Evolutionary conservation across 164 flowering plant genomes (phyloP).

Genomic region (Malania oleifera): DNA sequence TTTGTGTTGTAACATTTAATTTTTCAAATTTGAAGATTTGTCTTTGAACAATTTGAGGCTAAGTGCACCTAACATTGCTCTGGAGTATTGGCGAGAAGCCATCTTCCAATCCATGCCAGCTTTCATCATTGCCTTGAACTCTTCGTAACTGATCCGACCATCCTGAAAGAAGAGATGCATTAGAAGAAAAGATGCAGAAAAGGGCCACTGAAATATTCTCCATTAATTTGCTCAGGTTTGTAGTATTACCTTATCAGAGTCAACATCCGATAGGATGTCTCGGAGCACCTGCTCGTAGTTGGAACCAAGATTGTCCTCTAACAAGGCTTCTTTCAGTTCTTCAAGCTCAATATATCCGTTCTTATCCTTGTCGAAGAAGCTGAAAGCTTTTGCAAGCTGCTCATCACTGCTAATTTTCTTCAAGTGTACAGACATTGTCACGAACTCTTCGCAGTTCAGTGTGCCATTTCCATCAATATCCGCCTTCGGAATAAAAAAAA

Average conservation of each 20-base stretch:
- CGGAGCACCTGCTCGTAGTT: conserved; percentile 42
- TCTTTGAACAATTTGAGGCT: conserved; percentile 61
- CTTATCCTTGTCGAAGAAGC: conserved; percentile 60
- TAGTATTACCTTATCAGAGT: conserved; percentile 53
- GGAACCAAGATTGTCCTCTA: conserved; percentile 40
- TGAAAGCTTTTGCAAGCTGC: conserved; percentile 52
- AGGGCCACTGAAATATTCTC: too few relatives aligned
- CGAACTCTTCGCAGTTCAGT: conserved; percentile 65
- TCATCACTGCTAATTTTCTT: conserved; percentile 52
- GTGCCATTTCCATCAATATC: conserved; percentile 68
- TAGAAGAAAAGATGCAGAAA: too few relatives aligned
- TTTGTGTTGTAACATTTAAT: not conserved
- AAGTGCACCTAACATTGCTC: conserved; percentile 64
- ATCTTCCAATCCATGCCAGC: conserved; percentile 76
- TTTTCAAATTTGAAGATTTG: conserved; percentile 10
- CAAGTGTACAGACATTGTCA: conserved; percentile 62
- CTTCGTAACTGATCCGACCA: conserved; percentile 72
- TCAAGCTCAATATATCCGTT: conserved; percentile 74
- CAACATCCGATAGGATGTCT: conserved; percentile 66
- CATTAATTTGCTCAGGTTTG: not conserved
- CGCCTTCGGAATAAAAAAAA: conserved; percentile 32
- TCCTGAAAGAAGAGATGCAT: conserved; percentile 35
- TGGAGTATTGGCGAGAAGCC: conserved; percentile 74
- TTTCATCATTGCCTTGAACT: conserved; percentile 71
- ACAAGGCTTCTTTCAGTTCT: conserved; percentile 55